Evolutionary conservation across 495 filamentous ascomycete genomes (phyloP).

Genomic region (Aspergillus carlsbadensis): DNA sequence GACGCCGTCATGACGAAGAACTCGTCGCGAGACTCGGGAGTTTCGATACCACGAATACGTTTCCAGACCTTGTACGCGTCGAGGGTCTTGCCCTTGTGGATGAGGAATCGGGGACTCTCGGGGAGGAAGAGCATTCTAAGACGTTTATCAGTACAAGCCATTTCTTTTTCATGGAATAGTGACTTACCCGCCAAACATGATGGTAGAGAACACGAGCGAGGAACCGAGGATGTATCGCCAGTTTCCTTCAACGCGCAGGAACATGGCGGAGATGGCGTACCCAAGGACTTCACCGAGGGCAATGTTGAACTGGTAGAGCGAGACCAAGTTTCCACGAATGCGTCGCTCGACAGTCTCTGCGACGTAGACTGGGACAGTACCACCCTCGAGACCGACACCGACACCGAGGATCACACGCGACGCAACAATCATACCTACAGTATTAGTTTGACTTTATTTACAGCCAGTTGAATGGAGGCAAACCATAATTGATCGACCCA

Average conservation of each 20-base stretch:
- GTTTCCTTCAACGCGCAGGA: conserved; percentile 55
- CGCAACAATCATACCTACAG: conserved; percentile 53
- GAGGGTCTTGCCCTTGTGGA: conserved; percentile 49
- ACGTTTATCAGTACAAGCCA: too few species aligned
- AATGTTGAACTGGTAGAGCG: conserved; percentile 63
- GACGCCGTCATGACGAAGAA: conserved; percentile 51
- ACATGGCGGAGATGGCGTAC: conserved; percentile 62
- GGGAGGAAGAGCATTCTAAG: conserved; percentile 59
- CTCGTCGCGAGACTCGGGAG: conserved; percentile 52
- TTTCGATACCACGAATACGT: conserved; percentile 53
- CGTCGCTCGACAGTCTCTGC: conserved; percentile 47
- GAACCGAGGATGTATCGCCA: conserved; percentile 67
- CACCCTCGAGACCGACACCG: conserved; percentile 60
- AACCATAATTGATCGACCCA: conserved; percentile 54
- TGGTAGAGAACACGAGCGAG: conserved; percentile 61
- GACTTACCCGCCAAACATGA: conserved; percentile 24
- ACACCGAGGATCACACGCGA: conserved; percentile 59
- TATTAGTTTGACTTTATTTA: not conserved
- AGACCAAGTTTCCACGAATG: conserved; percentile 61
- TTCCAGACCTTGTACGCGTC: conserved; percentile 61
- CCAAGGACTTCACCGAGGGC: conserved; percentile 62
- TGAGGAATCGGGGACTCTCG: conserved; percentile 55
- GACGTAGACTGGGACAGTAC: conserved; percentile 61
- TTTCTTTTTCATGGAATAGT: too few species aligned
- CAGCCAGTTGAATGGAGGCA: too few species aligned